A percentile compares a stretch with the other conserved stretches of the same genome.
These are phyloP conservation scores for Hypsizygus marmoreus DNA, from an alignment of 768 basidiomycete species.

Conservation along the genomic window DNA sequence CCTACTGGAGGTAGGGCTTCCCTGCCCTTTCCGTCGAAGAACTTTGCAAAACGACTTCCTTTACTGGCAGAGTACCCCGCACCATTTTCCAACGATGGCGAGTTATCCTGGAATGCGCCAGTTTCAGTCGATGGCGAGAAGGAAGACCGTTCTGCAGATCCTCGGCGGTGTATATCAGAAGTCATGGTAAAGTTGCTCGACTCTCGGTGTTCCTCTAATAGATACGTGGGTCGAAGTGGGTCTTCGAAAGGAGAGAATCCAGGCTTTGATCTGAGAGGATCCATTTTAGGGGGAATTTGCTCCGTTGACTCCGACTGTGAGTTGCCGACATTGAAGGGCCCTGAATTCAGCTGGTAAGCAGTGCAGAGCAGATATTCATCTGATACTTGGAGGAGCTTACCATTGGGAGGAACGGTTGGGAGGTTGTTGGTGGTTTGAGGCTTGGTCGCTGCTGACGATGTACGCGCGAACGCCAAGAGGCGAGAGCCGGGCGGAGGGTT, in stretches of 20 bases:
- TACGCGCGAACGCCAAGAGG: constrained; percentile 47
- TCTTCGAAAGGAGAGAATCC: constrained; percentile 65
- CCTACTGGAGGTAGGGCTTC: constrained; percentile 36
- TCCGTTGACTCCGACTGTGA: constrained; percentile 20
- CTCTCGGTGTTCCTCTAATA: constrained; percentile 25
- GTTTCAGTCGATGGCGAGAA: constrained; percentile 22
- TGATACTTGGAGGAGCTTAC: constrained; percentile 17
- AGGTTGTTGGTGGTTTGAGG: constrained; percentile 18
- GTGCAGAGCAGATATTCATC: not conserved
- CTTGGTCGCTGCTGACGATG: constrained; percentile 29
- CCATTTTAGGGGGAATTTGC: constrained; percentile 25
- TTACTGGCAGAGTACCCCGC: constrained; percentile 56
- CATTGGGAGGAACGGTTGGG: constrained; percentile 21
- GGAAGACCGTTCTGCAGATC: constrained; percentile 13
- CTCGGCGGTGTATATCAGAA: constrained; percentile 15
- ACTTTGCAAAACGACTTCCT: constrained; percentile 86
- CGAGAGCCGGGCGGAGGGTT: constrained; percentile 55
- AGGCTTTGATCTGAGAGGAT: constrained; percentile 28
- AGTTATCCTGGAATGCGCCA: constrained; percentile 10
- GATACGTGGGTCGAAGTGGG: constrained; percentile 27
- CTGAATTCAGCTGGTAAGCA: constrained; percentile 1
- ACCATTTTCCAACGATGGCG: constrained; percentile 29
- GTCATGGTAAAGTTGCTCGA: constrained; percentile 9
- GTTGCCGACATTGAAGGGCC: constrained; percentile 6
- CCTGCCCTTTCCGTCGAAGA: constrained; percentile 75